Evolutionary conservation across 148 eudicot species (phyloP).

Genomic region (Amaranthus palmeri): DNA sequence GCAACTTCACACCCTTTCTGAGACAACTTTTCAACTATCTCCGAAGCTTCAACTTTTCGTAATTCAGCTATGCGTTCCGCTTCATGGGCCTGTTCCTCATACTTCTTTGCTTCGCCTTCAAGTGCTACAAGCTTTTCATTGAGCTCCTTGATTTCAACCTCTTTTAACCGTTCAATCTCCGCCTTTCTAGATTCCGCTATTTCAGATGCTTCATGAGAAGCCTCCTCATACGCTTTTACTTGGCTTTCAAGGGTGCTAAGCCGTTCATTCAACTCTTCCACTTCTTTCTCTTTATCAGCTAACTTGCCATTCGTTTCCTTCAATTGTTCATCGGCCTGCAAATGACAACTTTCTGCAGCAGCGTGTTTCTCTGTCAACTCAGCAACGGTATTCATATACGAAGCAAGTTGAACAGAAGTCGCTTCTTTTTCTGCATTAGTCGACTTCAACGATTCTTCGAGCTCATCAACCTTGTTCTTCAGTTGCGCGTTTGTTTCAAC

Average conservation of each 20-base stretch:
- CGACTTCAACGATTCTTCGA: constrained; percentile 45
- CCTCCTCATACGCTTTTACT: constrained; percentile 40
- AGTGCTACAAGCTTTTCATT: constrained; percentile 21
- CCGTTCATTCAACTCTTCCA: constrained; percentile 41
- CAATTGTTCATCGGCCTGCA: constrained; percentile 45
- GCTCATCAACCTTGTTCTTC: constrained; percentile 57
- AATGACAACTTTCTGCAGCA: constrained; percentile 50
- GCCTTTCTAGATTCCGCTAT: constrained; percentile 43
- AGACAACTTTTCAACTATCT: constrained; percentile 24
- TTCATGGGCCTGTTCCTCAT: constrained; percentile 21
- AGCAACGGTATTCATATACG: constrained; percentile 59
- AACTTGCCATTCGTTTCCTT: constrained; percentile 43
- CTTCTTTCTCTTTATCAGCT: constrained; percentile 52
- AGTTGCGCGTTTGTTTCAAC: constrained; percentile 63
- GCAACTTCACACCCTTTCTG: constrained; percentile 24
- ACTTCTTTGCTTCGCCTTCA: constrained; percentile 21
- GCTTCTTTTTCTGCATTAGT: constrained; percentile 58
- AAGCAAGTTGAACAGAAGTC: constrained; percentile 51
- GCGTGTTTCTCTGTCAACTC: constrained; percentile 62
- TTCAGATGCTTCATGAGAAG: constrained; percentile 39
- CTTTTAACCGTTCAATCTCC: constrained; percentile 49
- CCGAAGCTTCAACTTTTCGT: constrained; percentile 22
- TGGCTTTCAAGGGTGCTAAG: constrained; percentile 42
- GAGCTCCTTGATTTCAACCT: constrained; percentile 26
- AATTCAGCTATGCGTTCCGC: constrained; percentile 22